Evolutionary conservation across 140 eudicot genomes (phyloP).

Genomic region (Ambrosia hybrid): DNA sequence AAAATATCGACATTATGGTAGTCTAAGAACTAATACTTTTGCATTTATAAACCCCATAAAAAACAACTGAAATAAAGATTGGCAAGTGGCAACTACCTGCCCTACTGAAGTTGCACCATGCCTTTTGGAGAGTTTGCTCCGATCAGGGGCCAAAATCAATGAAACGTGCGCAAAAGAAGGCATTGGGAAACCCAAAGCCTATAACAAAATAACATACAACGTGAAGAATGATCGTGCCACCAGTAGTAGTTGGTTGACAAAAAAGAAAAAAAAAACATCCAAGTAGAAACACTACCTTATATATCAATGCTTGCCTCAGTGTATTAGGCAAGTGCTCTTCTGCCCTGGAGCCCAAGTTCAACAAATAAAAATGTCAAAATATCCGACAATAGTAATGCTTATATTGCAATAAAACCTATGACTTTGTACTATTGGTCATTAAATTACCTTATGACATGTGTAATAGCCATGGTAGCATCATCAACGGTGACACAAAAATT

Average conservation of each 20-base stretch:
- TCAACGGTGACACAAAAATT: conserved; percentile 97
- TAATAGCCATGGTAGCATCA: conserved; percentile 97
- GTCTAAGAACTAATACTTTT: not conserved
- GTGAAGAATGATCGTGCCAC: not conserved
- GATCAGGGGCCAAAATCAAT: conserved; percentile 94
- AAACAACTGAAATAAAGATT: not conserved
- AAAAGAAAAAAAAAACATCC: not conserved
- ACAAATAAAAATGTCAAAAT: conserved; percentile 5
- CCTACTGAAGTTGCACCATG: conserved; percentile 99
- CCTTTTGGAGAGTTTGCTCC: conserved; percentile 94
- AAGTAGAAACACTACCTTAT: conserved; percentile 52
- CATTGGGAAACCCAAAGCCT: conserved; percentile 96
- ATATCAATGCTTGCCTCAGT: conserved; percentile 92
- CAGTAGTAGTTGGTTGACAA: conserved; percentile 8
- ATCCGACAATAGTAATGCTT: not conserved
- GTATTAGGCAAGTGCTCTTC: conserved; percentile 99
- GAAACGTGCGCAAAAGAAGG: conserved; percentile 94
- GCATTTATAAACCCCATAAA: not conserved
- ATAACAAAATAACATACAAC: conserved; percentile 21
- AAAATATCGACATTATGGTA: not conserved
- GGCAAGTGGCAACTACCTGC: conserved; percentile 54
- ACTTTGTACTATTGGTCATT: conserved; percentile 6
- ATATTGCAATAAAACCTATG: conserved; percentile 6
- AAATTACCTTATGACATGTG: conserved; percentile 90
- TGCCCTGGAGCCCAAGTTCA: conserved; percentile 59